Evolutionary conservation across 805 yeast genomes (phyloP).

Genomic region (Ogataea parapolymorpha): DNA sequence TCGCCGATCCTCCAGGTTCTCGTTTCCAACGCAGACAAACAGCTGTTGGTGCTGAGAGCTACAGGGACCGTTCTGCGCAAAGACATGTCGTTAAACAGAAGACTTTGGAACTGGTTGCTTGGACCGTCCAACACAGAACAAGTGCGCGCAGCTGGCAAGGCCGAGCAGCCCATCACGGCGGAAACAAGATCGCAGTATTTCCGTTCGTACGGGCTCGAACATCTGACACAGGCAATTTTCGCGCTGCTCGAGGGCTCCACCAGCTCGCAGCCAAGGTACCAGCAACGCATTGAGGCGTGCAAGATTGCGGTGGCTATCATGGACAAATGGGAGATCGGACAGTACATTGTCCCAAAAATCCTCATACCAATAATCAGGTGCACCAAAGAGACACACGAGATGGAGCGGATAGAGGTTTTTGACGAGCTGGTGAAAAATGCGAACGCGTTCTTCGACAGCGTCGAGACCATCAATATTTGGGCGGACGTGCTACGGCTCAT

Average conservation of each 20-base stretch:
- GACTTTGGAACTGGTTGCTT: constrained; percentile 90
- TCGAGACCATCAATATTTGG: constrained; percentile 82
- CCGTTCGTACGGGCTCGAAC: constrained; percentile 47
- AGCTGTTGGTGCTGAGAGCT: constrained; percentile 57
- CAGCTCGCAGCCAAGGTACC: constrained; percentile 21
- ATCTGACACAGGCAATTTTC: constrained; percentile 52
- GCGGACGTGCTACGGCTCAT: constrained; percentile 50
- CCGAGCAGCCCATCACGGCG: constrained; percentile 9
- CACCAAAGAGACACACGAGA: constrained; percentile 34
- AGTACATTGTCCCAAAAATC: constrained; percentile 62
- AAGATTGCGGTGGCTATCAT: constrained; percentile 68
- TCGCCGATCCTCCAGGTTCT: constrained; percentile 52
- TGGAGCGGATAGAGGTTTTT: constrained; percentile 25
- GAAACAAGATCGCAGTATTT: constrained; percentile 54
- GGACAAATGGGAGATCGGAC: constrained; percentile 96
- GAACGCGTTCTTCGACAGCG: constrained; percentile 74
- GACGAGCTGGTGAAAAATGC: constrained; percentile 56
- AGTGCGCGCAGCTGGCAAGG: constrained; percentile 3
- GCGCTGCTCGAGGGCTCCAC: constrained; percentile 39
- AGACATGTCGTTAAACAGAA: constrained; percentile 92
- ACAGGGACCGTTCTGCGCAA: constrained; percentile 67
- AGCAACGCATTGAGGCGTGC: constrained; percentile 48
- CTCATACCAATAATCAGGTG: constrained; percentile 62
- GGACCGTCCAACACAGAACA: constrained; percentile 60
- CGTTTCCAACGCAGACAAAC: constrained; percentile 51